These are phyloP conservation scores for Corylus avellana DNA, from an alignment of 306 rosid genomes.

Conservation along the genomic window DNA sequence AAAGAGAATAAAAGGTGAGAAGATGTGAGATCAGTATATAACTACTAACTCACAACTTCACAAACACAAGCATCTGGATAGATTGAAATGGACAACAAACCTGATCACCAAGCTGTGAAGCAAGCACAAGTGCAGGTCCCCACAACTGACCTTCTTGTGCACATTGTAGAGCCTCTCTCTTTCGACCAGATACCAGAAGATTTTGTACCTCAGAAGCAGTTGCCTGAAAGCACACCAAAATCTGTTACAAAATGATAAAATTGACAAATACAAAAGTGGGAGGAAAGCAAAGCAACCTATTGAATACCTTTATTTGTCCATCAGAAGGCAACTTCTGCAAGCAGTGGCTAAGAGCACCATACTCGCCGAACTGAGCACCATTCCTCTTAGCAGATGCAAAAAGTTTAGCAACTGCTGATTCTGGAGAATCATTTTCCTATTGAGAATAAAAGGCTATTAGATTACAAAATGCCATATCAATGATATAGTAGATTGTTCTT, in stretches of 20 bases:
- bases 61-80: constrained; percentile 19
- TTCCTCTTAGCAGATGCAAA: constrained; percentile 66
- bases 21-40: neutral
- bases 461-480: constrained; percentile 11
- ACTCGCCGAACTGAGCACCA: constrained; percentile 46
- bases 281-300: constrained; percentile 11
- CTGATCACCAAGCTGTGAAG: constrained; percentile 94
- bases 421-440: constrained; percentile 82
- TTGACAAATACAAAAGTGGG: constrained; percentile 5
- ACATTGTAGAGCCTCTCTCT: constrained; percentile 80
- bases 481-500: neutral
- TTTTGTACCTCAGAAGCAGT: constrained; percentile 89
- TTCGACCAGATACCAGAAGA: constrained; percentile 84
- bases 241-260: constrained; percentile 22
- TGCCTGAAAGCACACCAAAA: constrained; percentile 53
- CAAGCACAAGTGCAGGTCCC: constrained; percentile 98
- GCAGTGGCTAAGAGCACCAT: constrained; percentile 58
- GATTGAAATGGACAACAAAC: constrained; percentile 40
- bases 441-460: constrained; percentile 24
- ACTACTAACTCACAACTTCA: constrained; percentile 22
- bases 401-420: constrained; percentile 80
- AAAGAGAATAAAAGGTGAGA: constrained; percentile 2
- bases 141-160: constrained; percentile 97
- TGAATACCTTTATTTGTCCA: constrained; percentile 63
- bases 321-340: constrained; percentile 80